Base-by-base conservation (phyloP, 306 rosid genomes). In the Prunus fruticosa region DNA sequence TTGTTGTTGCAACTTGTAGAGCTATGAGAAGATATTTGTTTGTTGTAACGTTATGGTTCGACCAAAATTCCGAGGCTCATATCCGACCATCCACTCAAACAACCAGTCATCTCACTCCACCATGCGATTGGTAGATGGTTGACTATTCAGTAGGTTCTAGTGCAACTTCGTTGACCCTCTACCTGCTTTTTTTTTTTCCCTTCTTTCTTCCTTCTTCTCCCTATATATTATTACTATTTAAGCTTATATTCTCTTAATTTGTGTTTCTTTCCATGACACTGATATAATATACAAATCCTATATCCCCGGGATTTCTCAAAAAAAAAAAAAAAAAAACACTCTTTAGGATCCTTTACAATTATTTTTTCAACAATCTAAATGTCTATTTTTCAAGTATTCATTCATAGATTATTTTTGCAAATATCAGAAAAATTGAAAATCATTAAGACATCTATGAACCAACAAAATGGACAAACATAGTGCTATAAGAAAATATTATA, bases 101-200 rank as follows among this genome's bases (percentile, higher is more conserved):
- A 72, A 86, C 85, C 86, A 72, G 85, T 86, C 89, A 49, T 81
- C 62, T 25, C 78, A 14, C 32, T 43, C 30, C n/a, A 2, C n/a
- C 68, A 8, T 30, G 43, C 8, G 80, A 80, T 77, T 84, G 85
- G 82, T 77, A 77, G 85, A 84, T 73, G 78, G 73, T 66, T 71
- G 81, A 80, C 80, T 54, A 61, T 46, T 74, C 28, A 15, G 57
- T 19, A 11, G 56, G 22, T 56, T 13, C 19, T 16, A 28, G 11
- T 32, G 0, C 73, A 43, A 58, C 64, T 22, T 61, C 8, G 64
- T 75, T 60, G 72, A 53, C 69, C 16, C 13, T 15, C 67, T 27
- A 60, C 77, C n/a, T 18, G 12, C 10, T 45, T 47, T n/a, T 67
- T 52, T 20, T 28, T 25, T 25, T n/a, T n/a, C n/a, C n/a, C n/a